Conservation (phyloP, 805 yeast genomes). For the Ogataea naganishii region DNA sequence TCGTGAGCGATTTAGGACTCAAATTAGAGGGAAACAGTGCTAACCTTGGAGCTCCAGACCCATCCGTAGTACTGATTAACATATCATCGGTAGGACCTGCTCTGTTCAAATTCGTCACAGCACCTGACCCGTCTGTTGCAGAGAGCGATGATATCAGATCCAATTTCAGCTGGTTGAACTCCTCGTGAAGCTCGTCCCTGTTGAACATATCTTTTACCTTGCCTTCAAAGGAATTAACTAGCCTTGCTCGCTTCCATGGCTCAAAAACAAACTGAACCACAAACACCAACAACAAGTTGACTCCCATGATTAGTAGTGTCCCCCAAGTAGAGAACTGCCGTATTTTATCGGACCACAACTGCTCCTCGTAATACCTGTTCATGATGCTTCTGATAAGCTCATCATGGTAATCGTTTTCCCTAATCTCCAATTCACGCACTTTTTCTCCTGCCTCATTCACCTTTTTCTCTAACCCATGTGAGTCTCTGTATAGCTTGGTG, state of each 20-base stretch:
- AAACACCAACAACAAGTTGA: conserved; percentile 69
- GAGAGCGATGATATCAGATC: neutral
- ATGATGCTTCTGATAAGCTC: conserved; percentile 68
- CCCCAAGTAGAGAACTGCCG: conserved; percentile 96
- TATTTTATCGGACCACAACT: conserved; percentile 95
- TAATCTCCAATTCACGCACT: conserved; percentile 46
- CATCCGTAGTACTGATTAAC: too few relatives aligned
- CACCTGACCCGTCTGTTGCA: too few relatives aligned
- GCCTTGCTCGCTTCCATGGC: conserved; percentile 83
- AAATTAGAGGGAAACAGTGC: too few relatives aligned
- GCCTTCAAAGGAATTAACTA: conserved; percentile 77
- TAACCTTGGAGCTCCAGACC: too few relatives aligned
- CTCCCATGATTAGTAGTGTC: conserved; percentile 81
- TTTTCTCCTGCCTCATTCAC: conserved; percentile 43
- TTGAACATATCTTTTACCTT: conserved; percentile 55
- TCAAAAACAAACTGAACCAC: conserved; percentile 83
- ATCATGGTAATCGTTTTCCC: conserved; percentile 62
- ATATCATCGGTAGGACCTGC: too few relatives aligned
- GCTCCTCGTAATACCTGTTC: conserved; percentile 92
- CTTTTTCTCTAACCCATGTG: conserved; percentile 59
- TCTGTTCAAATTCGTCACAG: too few relatives aligned
- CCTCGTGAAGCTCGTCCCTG: conserved; percentile 8
- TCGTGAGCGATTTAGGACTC: too few relatives aligned
- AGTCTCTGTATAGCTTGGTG: conserved; percentile 71
- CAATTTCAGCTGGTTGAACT: conserved; percentile 1